Percentiles rank a stretch among this genome's conserved stretches.
phyloP scores from a whole-genome alignment of 768 basidiomycete genomes.

The Gyrodon lividus region DNA sequence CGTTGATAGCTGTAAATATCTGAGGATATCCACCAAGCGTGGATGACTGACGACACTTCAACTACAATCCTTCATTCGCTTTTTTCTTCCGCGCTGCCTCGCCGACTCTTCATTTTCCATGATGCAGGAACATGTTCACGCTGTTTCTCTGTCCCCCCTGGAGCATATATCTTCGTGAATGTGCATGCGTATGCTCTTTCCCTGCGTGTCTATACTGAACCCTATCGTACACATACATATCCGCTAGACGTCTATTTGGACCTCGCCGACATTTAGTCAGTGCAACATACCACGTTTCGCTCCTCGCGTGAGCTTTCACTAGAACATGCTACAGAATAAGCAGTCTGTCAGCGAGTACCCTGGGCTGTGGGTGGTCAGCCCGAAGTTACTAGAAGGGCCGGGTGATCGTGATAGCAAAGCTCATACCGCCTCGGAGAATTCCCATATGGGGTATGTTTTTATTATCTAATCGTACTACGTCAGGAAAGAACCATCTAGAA shows the following conservation, averaged over 20 bases:
- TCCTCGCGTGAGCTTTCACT: neutral
- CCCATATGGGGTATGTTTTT: slow-evolving; percentile 14
- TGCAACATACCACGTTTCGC: slow-evolving; percentile 9
- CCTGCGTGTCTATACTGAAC: slow-evolving; percentile 9
- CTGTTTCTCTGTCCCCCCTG: slow-evolving; percentile 12
- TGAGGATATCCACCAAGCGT: slow-evolving; percentile 11
- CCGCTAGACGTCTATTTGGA: slow-evolving; percentile 23
- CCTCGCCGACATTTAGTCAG: slow-evolving; percentile 9
- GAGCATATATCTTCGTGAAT: slow-evolving; percentile 27
- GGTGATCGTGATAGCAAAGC: neutral
- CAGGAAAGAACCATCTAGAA: slow-evolving; percentile 36
- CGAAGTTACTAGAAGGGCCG: neutral
- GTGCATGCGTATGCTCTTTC: slow-evolving; percentile 29
- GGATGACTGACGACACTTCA: slow-evolving; percentile 23
- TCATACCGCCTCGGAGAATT: neutral
- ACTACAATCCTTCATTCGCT: slow-evolving; percentile 15
- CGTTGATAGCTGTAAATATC: slow-evolving; percentile 26
- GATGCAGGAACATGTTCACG: slow-evolving; percentile 14
- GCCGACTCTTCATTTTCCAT: slow-evolving; percentile 9
- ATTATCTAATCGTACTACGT: slow-evolving; percentile 35
- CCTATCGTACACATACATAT: slow-evolving; percentile 27
- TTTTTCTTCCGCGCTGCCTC: slow-evolving; percentile 20
- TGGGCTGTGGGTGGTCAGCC: neutral
- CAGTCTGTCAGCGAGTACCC: no score
- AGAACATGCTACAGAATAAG: neutral